Base-by-base conservation (phyloP, 176 grass and related monocot genomes). In the Juncus inflexus region DNA sequence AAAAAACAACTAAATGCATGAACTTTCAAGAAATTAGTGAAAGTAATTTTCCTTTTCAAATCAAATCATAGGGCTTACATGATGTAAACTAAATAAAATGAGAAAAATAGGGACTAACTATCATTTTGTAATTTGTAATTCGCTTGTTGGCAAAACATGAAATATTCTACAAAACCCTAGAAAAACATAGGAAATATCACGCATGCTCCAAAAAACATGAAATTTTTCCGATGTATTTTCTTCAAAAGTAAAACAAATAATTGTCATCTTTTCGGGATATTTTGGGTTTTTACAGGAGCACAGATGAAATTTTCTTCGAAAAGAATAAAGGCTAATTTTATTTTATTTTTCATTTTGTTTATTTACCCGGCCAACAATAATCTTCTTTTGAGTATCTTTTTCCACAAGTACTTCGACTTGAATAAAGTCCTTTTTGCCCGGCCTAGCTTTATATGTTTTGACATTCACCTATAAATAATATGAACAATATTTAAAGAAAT, bases 351-450 rank as follows among this genome's bases (percentile, higher is more conserved):
- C 19, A 28, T 28, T 28, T 28, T 28, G 19, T 28, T 28, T 28
- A 28, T 28, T 28, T 84, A 97, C 92, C 92, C 87, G 85, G 52
- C 92, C 92, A 65, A 97, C 84, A 76, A 91, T 78, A 84, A 91
- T 97, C 53, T 84, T 77, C 82, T 86, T 89, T 68, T 97, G 94
- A 40, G 87, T 75, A 37, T 97, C 83, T 78, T 86, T 97, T 81
- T 97, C 88, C 6, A 91, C 94, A 37, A 97, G 75, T 79, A 91
- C 86, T 79, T 97, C 88, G 67, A 89, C 94, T 79, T 91, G 94
- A 80, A 97, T 91, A 62, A 89, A 97, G 60, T 97, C 94, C 68
- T 97, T 97, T 28, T 87, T 84, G 28, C 68, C 72, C 56, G 88
- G 88, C 65, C 85, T 86, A 50, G 82, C 81, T 66, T 90, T 97